Evolutionary conservation across 768 basidiomycete genomes (phyloP), one percentile per base, ranked within the genome.

Genomic region (Boletus insuetus): DNA sequence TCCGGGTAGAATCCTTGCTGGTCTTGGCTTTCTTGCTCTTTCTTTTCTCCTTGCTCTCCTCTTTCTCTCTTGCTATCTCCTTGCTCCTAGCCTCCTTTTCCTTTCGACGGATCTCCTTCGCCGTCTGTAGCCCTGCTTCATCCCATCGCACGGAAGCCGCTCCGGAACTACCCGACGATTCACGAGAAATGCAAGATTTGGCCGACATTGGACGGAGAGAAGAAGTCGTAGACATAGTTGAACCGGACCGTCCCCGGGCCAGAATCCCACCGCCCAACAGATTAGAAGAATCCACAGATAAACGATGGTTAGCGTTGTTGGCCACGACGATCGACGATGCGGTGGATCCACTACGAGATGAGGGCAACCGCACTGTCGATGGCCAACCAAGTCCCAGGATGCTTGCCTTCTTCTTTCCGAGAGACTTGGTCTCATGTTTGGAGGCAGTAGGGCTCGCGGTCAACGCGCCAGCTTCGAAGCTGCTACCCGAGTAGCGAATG

Each of bases 391-490:
- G 68, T 42, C 77, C 86, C 11, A 89, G 73, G 49, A 85, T 82
- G 32, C 80, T 81, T 34, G 77, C 75, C 64, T 85, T 87, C 79
- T 83, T 85, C 64, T 77, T 79, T 1, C 80, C 74, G 8, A 73
- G 64, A 3, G 77, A 74, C 29, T 74, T 75, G 1, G 68, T 54
- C n/a, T 59, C 65, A 0, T 42, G 49, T 45, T 54, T 66, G 20
- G 62, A 54, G 3, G 59, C 67, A 24, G 60, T 61, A 20, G 73
- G 72, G 38, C 70, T 73, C 10, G 74, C 70, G 49, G 73, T 79
- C 58, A 81, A 74, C 5, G 75, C 71, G n/a, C 87, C 87, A 1
- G 80, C 79, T 64, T 89, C 88, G 61, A 89, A 89, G 62, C 82
- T 84, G 66, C 83, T 83, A 3, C 80, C 76, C 2, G 85, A 86